These are phyloP conservation scores for Citrus trifoliata DNA, from an alignment of 345 rosid species.

Conservation along the genomic window DNA sequence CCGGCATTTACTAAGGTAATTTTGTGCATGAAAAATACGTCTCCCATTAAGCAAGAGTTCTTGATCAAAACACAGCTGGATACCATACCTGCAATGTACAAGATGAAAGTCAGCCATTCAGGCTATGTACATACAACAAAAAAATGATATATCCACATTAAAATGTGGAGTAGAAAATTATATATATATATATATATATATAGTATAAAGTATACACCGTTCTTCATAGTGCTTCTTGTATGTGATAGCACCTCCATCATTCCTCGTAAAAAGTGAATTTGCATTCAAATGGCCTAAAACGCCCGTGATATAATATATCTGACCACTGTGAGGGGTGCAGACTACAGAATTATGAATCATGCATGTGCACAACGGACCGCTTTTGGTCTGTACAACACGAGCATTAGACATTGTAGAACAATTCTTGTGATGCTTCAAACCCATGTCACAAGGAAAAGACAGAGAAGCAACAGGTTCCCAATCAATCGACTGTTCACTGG, in stretches of 20 bases:
- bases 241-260: conserved; percentile 37
- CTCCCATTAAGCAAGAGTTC: conserved; percentile 49
- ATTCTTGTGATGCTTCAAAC: conserved; percentile 20
- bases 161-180: background rate
- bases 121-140: background rate
- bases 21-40: conserved; percentile 58
- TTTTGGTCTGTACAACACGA: conserved; percentile 40
- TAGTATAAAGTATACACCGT: conserved; percentile 30
- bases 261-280: conserved; percentile 42
- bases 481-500: conserved; percentile 32
- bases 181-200: no score
- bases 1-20: conserved; percentile 36
- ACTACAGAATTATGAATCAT: conserved; percentile 55
- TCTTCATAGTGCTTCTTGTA: conserved; percentile 55
- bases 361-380: conserved; percentile 51
- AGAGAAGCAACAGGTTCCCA: conserved; percentile 57
- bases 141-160: background rate
- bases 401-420: conserved; percentile 29
- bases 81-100: conserved; percentile 48
- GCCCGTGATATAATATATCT: conserved; percentile 51
- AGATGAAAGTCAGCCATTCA: conserved; percentile 2
- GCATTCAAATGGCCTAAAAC: conserved; percentile 42
- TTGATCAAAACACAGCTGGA: conserved; percentile 33
- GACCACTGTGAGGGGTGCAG: conserved; percentile 71
- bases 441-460: conserved; percentile 21